These are phyloP conservation scores for Rhexocercosporidium sp. DNA, from an alignment of 2,329 filamentous ascomycete genomes.

Conservation along the genomic window DNA sequence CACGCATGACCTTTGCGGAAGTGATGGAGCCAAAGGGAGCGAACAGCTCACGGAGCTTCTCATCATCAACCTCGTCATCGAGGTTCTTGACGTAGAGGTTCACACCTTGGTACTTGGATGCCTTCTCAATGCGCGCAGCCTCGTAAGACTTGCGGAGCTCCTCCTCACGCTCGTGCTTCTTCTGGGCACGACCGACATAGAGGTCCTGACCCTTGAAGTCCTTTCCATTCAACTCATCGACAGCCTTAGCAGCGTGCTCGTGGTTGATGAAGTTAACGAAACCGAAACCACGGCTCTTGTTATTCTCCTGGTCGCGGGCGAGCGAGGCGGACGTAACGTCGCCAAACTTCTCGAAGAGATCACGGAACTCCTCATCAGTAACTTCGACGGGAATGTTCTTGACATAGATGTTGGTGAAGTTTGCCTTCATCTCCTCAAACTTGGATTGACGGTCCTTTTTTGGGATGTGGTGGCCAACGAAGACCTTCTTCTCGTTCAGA, in stretches of 20 bases:
- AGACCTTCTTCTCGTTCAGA: constrained; percentile 99
- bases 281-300: constrained; percentile 93
- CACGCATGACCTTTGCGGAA: constrained; percentile 99
- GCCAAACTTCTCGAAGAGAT: constrained; percentile 89
- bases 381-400: constrained; percentile 92
- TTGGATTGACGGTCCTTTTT: constrained; percentile 99
- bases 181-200: constrained; percentile 97
- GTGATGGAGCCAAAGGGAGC: constrained; percentile 92
- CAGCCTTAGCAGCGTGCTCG: constrained; percentile 82
- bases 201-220: constrained; percentile 95
- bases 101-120: constrained; percentile 98
- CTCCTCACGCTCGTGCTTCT: constrained; percentile 99
- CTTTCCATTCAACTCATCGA: constrained; percentile 89
- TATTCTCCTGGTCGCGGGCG: constrained; percentile 80
- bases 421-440: constrained; percentile 99
- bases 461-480: constrained; percentile 97
- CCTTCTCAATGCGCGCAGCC: constrained; percentile 96
- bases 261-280: constrained; percentile 97
- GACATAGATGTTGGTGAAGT: constrained; percentile 99
- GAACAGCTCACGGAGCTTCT: constrained; percentile 96
- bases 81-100: constrained; percentile 99
- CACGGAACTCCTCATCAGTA: constrained; percentile 92
- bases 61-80: constrained; percentile 94
- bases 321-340: constrained; percentile 96
- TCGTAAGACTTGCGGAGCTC: constrained; percentile 99